A percentile compares a stretch with the other conserved stretches of the same genome.
phyloP scores from a whole-genome alignment of 1,284 basidiomycete genomes.

The Malassezia furfur region DNA sequence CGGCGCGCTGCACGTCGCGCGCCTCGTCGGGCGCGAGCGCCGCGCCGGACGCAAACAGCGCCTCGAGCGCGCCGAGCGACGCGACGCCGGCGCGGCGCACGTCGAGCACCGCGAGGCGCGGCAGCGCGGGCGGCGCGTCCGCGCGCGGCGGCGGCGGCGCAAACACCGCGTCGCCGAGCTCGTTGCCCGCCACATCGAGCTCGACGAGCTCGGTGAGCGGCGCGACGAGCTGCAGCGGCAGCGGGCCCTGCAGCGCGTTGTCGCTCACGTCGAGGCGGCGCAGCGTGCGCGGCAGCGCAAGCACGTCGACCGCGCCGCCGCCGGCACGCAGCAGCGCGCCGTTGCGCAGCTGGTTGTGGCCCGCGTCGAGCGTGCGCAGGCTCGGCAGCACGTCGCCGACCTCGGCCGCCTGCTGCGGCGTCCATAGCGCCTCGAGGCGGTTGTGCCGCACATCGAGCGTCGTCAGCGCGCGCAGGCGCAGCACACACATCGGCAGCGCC shows the following conservation, averaged over 20 bases:
- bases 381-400: conserved; percentile 19
- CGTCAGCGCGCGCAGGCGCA: conserved; percentile 29
- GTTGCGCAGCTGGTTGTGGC: conserved; percentile 30
- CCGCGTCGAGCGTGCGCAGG: conserved; percentile 28
- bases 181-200: conserved; percentile 32
- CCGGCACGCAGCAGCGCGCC: conserved; percentile 19
- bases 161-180: conserved; percentile 34
- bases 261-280: conserved; percentile 26
- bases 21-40: conserved; percentile 12
- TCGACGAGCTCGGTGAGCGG: conserved; percentile 19
- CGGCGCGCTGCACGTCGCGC: not conserved
- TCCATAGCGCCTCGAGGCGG: conserved; percentile 30
- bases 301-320: not conserved
- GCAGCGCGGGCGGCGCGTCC: not conserved
- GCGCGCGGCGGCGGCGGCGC: not conserved
- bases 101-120: conserved; percentile 23
- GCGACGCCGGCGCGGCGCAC: conserved; percentile 35
- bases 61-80: conserved; percentile 25
- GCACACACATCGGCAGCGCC: conserved; percentile 24
- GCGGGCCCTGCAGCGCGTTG: conserved; percentile 33
- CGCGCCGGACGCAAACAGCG: conserved; percentile 24
- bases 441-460: conserved; percentile 40
- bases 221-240: conserved; percentile 21
- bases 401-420: conserved; percentile 14
- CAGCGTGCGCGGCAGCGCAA: conserved; percentile 25